Conservation (phyloP, 1,284 basidiomycete genomes). For the Sporisorium exsertum region DNA sequence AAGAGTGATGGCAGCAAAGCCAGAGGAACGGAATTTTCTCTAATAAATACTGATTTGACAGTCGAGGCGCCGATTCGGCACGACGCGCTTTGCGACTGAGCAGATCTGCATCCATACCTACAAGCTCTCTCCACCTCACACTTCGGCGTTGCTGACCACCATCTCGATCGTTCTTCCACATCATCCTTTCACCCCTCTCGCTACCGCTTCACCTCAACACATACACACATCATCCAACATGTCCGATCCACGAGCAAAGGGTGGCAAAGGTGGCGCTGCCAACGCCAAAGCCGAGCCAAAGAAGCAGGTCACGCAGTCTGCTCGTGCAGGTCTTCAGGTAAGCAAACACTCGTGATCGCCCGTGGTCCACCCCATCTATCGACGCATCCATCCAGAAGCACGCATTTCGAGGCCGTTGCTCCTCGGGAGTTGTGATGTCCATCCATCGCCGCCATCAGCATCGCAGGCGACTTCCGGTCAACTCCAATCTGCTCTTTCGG, state of each 20-base stretch:
- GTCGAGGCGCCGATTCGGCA: slow-evolving; percentile 4
- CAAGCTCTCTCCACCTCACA: slow-evolving; percentile 6
- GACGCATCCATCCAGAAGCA: slow-evolving; percentile 5
- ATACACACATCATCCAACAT: slow-evolving; percentile 19
- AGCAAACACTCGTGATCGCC: slow-evolving; percentile 25
- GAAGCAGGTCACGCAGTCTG: slow-evolving; percentile 58
- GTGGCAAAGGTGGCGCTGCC: slow-evolving; percentile 53
- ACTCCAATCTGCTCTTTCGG: too few relatives aligned
- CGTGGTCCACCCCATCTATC: not conserved
- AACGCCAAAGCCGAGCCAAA: slow-evolving; percentile 52
- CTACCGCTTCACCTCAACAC: not conserved
- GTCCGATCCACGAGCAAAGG: slow-evolving; percentile 57
- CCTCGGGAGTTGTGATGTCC: not conserved
- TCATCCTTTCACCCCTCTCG: not conserved
- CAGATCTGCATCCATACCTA: not conserved
- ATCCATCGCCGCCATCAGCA: not conserved
- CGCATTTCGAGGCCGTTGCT: not conserved
- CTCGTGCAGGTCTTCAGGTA: slow-evolving; percentile 64
- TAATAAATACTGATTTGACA: not conserved
- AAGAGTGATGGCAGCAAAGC: not conserved
- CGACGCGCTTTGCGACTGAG: slow-evolving; percentile 27
- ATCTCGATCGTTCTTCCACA: slow-evolving; percentile 13
- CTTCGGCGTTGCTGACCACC: slow-evolving; percentile 34
- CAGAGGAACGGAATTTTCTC: slow-evolving; percentile 12
- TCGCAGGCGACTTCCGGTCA: not conserved